Conservation (phyloP, 768 basidiomycete species). For the Russula dissimulans region DNA sequence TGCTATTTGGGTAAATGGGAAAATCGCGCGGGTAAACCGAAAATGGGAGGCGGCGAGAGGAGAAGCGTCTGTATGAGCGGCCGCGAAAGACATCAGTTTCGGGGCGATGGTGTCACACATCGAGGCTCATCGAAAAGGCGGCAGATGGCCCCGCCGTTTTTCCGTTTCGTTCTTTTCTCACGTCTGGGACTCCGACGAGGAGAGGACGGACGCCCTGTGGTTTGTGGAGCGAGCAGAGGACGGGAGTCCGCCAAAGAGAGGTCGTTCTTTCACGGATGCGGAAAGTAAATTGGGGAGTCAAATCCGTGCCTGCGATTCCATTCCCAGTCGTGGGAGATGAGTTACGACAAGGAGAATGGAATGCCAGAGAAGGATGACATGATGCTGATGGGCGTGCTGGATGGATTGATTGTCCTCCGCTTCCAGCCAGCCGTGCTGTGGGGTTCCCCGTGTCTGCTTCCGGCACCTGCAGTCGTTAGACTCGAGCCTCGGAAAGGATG, state of each 20-base stretch:
- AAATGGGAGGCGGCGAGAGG: neutral
- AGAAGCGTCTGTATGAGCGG: neutral
- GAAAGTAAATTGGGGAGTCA: neutral
- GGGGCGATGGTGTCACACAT: neutral
- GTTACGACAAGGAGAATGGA: neutral
- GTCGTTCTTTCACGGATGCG: neutral
- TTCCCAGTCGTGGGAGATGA: neutral
- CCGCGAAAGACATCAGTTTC: neutral
- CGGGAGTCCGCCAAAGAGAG: too few species aligned
- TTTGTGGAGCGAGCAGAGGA: neutral
- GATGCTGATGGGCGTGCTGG: neutral
- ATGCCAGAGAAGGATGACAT: neutral
- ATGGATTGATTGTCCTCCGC: neutral
- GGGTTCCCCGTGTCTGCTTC: neutral
- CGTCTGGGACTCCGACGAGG: slow-evolving; percentile 1
- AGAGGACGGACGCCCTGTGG: neutral
- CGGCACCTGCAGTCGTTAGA: neutral
- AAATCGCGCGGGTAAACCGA: neutral
- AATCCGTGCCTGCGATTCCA: too few species aligned
- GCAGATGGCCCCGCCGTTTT: neutral
- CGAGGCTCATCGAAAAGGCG: neutral
- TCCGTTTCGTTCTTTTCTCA: neutral
- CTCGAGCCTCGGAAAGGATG: neutral
- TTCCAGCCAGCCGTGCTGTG: neutral
- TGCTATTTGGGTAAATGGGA: neutral